Conservation (phyloP, 257 asterid species). For the Nicotiana knightiana region DNA sequence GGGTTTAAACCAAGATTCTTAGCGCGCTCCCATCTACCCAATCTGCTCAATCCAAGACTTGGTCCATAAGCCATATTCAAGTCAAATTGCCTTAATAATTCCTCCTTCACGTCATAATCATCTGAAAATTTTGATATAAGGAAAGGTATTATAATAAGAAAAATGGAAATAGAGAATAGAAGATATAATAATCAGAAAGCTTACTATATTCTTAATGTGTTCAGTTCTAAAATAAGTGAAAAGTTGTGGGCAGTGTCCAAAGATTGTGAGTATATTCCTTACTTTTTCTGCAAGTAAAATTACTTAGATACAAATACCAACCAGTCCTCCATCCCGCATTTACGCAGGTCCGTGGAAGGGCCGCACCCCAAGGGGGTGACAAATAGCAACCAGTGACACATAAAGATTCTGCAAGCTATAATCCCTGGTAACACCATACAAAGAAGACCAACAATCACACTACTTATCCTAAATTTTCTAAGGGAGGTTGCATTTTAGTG, state of each 20-base stretch:
- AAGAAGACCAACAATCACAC: neutral
- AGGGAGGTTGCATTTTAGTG: neutral
- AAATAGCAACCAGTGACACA: neutral
- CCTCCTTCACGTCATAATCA: constrained; percentile 14
- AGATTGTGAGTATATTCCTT: neutral
- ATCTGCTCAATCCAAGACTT: constrained; percentile 25
- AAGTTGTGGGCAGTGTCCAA: neutral
- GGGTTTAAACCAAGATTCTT: constrained; percentile 17
- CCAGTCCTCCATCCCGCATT: no score
- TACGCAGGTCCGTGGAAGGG: no score
- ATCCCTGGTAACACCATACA: neutral
- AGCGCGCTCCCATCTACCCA: constrained; percentile 27
- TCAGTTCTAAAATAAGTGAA: neutral
- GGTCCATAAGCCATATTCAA: constrained; percentile 22
- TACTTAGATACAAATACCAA: neutral
- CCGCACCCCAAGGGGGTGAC: neutral
- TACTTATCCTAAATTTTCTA: neutral
- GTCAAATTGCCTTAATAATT: constrained; percentile 24
- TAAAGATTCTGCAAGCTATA: neutral
- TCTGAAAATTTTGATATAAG: neutral
- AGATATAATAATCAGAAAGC: neutral
- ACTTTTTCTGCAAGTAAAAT: neutral
- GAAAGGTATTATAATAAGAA: neutral
- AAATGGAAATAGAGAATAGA: neutral
- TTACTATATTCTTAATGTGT: neutral